phyloP scores from a whole-genome alignment of 2,329 filamentous ascomycete genomes.

The Ceratocystis variospora region DNA sequence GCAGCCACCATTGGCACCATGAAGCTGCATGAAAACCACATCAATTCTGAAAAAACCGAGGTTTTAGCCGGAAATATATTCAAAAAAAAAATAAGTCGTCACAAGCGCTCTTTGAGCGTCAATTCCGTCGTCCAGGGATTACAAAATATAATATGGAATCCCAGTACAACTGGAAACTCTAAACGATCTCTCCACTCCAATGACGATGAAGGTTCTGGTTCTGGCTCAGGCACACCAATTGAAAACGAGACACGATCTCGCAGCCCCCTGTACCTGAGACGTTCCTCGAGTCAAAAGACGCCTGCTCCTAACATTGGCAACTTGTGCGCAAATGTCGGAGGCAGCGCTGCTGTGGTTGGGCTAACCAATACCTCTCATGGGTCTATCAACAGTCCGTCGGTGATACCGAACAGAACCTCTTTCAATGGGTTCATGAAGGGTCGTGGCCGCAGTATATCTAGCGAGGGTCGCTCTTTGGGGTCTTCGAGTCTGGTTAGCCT shows the following conservation, averaged over 20 bases:
- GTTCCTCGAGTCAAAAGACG: constrained; percentile 39
- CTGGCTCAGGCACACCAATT: constrained; percentile 10
- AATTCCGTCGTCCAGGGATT: constrained; percentile 33
- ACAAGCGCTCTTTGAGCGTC: constrained; percentile 29
- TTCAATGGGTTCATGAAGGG: constrained; percentile 28
- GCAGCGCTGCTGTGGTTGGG: constrained; percentile 41
- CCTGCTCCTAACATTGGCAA: constrained; percentile 45
- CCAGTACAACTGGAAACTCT: constrained; percentile 28
- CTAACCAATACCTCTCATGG: constrained; percentile 37
- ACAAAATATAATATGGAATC: constrained; percentile 33
- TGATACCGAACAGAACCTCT: constrained; percentile 41
- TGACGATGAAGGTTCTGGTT: constrained; percentile 3
- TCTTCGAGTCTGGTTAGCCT: constrained; percentile 35
- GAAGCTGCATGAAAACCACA: constrained; percentile 45
- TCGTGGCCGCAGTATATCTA: constrained; percentile 43
- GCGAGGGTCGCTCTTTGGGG: constrained; percentile 34
- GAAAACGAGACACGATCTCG: constrained; percentile 21
- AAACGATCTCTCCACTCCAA: constrained; percentile 7
- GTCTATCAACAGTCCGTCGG: constrained; percentile 41
- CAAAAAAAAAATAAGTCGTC: too few relatives aligned
- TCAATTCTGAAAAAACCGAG: constrained; percentile 38
- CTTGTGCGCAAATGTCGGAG: constrained; percentile 42
- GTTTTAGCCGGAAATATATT: constrained; percentile 48
- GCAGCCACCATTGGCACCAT: constrained; percentile 56
- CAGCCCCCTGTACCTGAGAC: constrained; percentile 36